These are phyloP conservation scores for Stereocaulon alpinum DNA, from an alignment of 495 filamentous ascomycete genomes.

Conservation along the genomic window DNA sequence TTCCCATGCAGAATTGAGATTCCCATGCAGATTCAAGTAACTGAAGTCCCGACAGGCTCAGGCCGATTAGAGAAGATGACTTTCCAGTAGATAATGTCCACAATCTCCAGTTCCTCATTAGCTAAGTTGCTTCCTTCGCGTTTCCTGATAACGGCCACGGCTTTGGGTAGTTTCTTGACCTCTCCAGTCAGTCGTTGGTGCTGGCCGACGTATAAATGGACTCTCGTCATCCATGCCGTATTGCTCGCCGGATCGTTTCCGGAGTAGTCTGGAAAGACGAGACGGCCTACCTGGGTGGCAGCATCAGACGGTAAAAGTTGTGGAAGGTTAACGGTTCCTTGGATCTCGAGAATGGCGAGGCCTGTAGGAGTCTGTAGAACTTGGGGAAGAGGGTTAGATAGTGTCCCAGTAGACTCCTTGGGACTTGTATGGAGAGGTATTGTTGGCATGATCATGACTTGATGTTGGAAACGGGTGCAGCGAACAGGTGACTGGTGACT, in stretches of 20 bases:
- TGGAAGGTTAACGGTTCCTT: conserved; percentile 72
- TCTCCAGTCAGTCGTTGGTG: conserved; percentile 87
- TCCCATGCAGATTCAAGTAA: neutral
- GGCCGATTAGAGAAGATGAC: conserved; percentile 77
- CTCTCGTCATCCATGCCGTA: conserved; percentile 75
- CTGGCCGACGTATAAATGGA: conserved; percentile 77
- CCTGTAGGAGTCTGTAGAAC: conserved; percentile 73
- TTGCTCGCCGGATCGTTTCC: conserved; percentile 32
- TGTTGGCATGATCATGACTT: conserved; percentile 39
- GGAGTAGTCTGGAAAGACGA: conserved; percentile 70
- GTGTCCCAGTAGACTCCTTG: conserved; percentile 15
- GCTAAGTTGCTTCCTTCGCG: conserved; percentile 18
- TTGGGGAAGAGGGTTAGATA: conserved; percentile 57
- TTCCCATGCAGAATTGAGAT: neutral
- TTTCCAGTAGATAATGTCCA: conserved; percentile 81
- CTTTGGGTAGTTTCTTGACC: conserved; percentile 69
- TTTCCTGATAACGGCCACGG: conserved; percentile 65
- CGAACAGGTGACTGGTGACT: neutral
- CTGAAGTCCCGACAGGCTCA: conserved; percentile 58
- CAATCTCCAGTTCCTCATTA: conserved; percentile 53
- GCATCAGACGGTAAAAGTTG: conserved; percentile 24
- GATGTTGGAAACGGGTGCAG: neutral
- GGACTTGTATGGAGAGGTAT: conserved; percentile 29
- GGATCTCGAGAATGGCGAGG: conserved; percentile 76
- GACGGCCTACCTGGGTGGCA: conserved; percentile 53